Conservation (phyloP, 2,329 filamentous ascomycete genomes). For the Fusarium sororula region DNA sequence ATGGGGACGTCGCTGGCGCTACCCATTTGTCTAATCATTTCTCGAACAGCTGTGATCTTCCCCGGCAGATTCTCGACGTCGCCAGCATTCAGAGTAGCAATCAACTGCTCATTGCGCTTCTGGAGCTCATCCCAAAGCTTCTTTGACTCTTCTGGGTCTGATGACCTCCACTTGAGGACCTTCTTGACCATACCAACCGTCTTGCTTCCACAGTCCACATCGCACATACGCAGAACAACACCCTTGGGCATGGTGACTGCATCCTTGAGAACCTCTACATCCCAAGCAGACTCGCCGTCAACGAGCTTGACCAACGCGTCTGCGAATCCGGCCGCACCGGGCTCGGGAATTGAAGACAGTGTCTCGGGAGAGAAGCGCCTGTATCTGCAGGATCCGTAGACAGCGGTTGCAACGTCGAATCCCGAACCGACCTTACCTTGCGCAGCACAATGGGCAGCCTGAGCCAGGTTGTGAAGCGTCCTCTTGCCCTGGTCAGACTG, state of each 20-base stretch:
- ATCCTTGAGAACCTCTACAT: conserved; percentile 77
- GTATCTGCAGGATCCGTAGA: conserved; percentile 92
- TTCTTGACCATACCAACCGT: conserved; percentile 96
- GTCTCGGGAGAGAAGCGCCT: conserved; percentile 88
- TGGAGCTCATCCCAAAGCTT: conserved; percentile 81
- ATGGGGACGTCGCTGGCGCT: conserved; percentile 80
- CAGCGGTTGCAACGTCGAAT: conserved; percentile 93
- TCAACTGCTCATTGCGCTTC: conserved; percentile 75
- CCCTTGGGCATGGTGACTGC: conserved; percentile 76
- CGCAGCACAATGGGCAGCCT: conserved; percentile 92
- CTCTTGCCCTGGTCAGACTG: conserved; percentile 61
- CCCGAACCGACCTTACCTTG: conserved; percentile 97
- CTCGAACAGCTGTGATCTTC: conserved; percentile 63
- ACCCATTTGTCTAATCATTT: conserved; percentile 81
- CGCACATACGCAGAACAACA: conserved; percentile 87
- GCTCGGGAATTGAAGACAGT: conserved; percentile 72
- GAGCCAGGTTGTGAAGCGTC: conserved; percentile 88
- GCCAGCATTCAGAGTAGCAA: conserved; percentile 66
- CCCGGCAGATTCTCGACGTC: conserved; percentile 53
- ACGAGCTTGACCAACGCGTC: conserved; percentile 71
- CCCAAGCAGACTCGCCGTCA: conserved; percentile 74
- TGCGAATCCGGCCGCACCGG: conserved; percentile 73
- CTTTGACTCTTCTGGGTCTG: conserved; percentile 70
- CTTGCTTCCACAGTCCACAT: conserved; percentile 92
- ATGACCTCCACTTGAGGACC: conserved; percentile 82